These are phyloP conservation scores for Acanthochlamys bracteata DNA, from an alignment of 106 monocot species.

Conservation along the genomic window DNA sequence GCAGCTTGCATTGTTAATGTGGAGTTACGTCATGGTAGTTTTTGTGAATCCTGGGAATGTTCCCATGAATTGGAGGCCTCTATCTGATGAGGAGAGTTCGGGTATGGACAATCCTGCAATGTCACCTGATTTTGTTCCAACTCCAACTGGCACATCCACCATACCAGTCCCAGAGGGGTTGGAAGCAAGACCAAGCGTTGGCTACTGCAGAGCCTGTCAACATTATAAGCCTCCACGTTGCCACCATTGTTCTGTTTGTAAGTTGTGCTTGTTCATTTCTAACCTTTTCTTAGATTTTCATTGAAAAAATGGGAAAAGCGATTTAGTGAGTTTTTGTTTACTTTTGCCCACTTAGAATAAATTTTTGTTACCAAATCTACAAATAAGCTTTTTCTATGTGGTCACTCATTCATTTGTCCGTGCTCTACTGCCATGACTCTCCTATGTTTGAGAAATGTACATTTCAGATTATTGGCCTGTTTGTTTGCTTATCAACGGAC, in stretches of 20 bases:
- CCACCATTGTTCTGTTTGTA: conserved; percentile 96
- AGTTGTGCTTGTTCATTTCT: too few relatives aligned
- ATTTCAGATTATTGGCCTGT: too few relatives aligned
- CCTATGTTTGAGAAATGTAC: too few relatives aligned
- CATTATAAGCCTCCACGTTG: conserved; percentile 82
- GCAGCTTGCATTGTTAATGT: conserved; percentile 80
- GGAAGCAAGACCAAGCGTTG: conserved; percentile 29
- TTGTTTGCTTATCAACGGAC: too few relatives aligned
- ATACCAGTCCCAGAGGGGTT: conserved; percentile 17
- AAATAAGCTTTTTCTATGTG: too few relatives aligned
- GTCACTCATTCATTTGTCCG: too few relatives aligned
- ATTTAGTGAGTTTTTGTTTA: too few relatives aligned
- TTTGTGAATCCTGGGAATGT: conserved; percentile 72
- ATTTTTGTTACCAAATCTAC: too few relatives aligned
- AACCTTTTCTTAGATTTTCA: not conserved
- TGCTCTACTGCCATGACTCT: too few relatives aligned
- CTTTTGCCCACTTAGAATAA: too few relatives aligned
- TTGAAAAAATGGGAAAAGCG: not conserved
- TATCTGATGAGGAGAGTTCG: conserved; percentile 28
- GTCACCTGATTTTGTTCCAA: conserved; percentile 23
- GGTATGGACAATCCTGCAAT: conserved; percentile 14
- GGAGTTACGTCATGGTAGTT: conserved; percentile 91
- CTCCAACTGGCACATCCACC: conserved; percentile 21
- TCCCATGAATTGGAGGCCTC: conserved; percentile 67
- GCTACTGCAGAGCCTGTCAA: conserved; percentile 68